Percentiles rank a stretch among this genome's conserved stretches.
phyloP scores from a whole-genome alignment of 108 stramenopile genomes.

The Chaetoceros tenuissimus region DNA sequence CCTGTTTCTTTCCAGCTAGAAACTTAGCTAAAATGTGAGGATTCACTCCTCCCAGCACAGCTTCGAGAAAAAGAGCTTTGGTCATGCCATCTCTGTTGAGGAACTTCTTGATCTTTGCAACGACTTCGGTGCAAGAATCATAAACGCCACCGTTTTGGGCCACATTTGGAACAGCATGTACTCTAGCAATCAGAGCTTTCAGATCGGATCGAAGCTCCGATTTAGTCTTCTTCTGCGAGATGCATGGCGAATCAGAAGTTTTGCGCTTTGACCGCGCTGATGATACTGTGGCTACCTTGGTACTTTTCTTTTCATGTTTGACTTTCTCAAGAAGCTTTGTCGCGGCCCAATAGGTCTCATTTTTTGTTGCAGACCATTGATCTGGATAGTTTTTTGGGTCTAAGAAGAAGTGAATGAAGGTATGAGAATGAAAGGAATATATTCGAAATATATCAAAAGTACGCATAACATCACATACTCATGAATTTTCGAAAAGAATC shows the following conservation, averaged over 20 bases:
- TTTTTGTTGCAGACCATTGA: constrained; percentile 21
- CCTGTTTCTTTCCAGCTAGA: constrained; percentile 24
- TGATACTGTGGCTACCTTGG: constrained; percentile 9
- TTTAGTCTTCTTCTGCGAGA: neutral
- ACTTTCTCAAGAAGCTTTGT: constrained; percentile 17
- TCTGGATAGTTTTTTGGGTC: no score
- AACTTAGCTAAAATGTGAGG: constrained; percentile 15
- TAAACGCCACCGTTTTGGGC: constrained; percentile 9
- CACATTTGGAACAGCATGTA: constrained; percentile 9
- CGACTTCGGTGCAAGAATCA: constrained; percentile 25
- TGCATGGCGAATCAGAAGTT: constrained; percentile 1
- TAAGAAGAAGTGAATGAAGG: neutral
- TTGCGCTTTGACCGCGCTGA: no score
- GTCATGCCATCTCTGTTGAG: constrained; percentile 20
- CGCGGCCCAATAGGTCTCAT: constrained; percentile 30
- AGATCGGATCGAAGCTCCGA: no score
- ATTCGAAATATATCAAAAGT: neutral
- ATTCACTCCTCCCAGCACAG: constrained; percentile 18
- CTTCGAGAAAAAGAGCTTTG: constrained; percentile 6
- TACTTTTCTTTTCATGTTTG: constrained; percentile 8
- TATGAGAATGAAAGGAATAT: neutral
- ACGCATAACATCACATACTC: constrained; percentile 30
- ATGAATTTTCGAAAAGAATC: constrained; percentile 28
- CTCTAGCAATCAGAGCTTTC: constrained; percentile 15
- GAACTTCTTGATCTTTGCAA: constrained; percentile 23